Evolutionary conservation across 2,329 filamentous ascomycete genomes (phyloP).

Genomic region (Aspergillus uvarum): DNA sequence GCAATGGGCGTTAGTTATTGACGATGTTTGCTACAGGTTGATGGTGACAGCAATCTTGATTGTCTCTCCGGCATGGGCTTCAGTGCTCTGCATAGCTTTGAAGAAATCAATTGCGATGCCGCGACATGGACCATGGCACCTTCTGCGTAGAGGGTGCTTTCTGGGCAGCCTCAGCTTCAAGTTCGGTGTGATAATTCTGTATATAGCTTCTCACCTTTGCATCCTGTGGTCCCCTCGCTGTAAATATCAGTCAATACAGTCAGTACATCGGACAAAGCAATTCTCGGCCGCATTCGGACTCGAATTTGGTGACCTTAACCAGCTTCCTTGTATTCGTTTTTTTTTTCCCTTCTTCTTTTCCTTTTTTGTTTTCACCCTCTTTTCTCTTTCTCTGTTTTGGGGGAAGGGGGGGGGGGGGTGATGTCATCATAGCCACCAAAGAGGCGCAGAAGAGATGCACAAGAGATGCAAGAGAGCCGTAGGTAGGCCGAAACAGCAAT

Average conservation of each 20-base stretch:
- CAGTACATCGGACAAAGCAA: neutral
- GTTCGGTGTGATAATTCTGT: neutral
- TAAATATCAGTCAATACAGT: neutral
- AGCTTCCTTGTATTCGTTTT: too few relatives aligned
- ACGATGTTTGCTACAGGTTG: conserved; percentile 54
- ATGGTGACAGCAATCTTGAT: conserved; percentile 70
- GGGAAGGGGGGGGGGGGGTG: too few relatives aligned
- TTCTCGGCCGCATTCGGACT: too few relatives aligned
- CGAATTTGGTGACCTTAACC: too few relatives aligned
- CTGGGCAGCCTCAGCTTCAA: conserved; percentile 3
- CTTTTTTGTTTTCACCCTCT: neutral
- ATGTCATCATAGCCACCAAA: too few relatives aligned
- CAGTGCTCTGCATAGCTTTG: conserved; percentile 73
- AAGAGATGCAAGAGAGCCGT: too few relatives aligned
- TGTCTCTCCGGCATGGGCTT: conserved; percentile 78
- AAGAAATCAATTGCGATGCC: conserved; percentile 72
- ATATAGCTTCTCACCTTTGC: neutral
- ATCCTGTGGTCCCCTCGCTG: neutral
- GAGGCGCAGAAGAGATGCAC: too few relatives aligned
- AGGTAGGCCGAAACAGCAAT: too few relatives aligned
- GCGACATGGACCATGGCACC: conserved; percentile 60
- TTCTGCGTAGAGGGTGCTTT: conserved; percentile 28
- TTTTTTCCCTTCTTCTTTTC: neutral
- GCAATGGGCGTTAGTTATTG: neutral
- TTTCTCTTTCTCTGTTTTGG: too few relatives aligned